A percentile compares a stretch with the other conserved stretches of the same genome.
phyloP scores from a whole-genome alignment of 2,329 filamentous ascomycete species.

The Colletotrichum abscissum region DNA sequence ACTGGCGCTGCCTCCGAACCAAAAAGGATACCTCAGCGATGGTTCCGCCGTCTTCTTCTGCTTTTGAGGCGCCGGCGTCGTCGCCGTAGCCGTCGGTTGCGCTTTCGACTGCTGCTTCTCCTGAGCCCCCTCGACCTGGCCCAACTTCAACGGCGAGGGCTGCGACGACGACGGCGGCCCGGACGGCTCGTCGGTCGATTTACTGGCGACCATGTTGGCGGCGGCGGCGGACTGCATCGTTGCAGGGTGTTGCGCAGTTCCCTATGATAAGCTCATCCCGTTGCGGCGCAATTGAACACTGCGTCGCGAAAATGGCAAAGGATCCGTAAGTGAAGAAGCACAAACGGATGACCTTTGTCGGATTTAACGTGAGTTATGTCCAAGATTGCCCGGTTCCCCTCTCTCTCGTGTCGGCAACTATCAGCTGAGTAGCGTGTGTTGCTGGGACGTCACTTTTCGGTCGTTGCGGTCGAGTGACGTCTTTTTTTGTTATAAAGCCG shows the following conservation, averaged over 20 bases:
- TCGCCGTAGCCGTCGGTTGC: background rate
- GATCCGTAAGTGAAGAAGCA: background rate
- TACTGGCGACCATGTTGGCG: slow-evolving; percentile 17
- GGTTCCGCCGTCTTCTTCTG: slow-evolving; percentile 51
- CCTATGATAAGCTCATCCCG: slow-evolving; percentile 22
- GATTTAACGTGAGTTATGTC: background rate
- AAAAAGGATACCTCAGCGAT: slow-evolving; percentile 78
- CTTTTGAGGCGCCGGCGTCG: background rate
- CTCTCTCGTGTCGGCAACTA: background rate
- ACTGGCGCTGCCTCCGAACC: slow-evolving; percentile 96
- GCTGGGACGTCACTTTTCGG: slow-evolving; percentile 9
- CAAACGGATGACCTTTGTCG: background rate
- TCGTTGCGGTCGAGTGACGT: slow-evolving; percentile 9
- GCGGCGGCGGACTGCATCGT: slow-evolving; percentile 40
- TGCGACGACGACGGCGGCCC: slow-evolving; percentile 10
- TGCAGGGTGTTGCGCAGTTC: slow-evolving; percentile 34
- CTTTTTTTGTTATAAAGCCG: slow-evolving; percentile 9
- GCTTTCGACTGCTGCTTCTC: slow-evolving; percentile 30
- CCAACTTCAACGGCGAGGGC: slow-evolving; percentile 11
- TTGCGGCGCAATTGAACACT: slow-evolving; percentile 13
- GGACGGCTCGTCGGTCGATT: slow-evolving; percentile 15
- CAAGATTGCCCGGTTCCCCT: slow-evolving; percentile 1
- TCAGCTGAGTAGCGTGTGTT: background rate
- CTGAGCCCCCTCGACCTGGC: background rate
- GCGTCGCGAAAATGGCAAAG: slow-evolving; percentile 3